phyloP scores from a whole-genome alignment of 805 yeast genomes.

The Nakazawaea laoshanensis region DNA sequence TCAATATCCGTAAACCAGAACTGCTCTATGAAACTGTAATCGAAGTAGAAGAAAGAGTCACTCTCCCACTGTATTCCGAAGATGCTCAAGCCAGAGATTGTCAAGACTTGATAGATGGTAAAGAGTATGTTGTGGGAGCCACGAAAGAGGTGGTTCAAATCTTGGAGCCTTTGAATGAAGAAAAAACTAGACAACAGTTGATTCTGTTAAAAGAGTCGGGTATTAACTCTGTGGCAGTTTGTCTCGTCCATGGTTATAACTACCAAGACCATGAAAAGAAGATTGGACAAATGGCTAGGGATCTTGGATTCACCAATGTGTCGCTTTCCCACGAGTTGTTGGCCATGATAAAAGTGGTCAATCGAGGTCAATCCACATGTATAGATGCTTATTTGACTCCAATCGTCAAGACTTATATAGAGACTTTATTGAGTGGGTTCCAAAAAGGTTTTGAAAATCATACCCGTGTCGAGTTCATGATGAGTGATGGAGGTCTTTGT shows the following conservation, averaged over 20 bases:
- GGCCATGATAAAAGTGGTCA: slow-evolving; percentile 29
- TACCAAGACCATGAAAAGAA: slow-evolving; percentile 28
- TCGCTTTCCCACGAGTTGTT: slow-evolving; percentile 26
- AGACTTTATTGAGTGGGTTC: slow-evolving; percentile 26
- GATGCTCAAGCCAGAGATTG: slow-evolving; percentile 18
- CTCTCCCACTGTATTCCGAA: slow-evolving; percentile 28
- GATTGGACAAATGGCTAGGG: slow-evolving; percentile 24
- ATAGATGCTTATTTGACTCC: slow-evolving; percentile 36
- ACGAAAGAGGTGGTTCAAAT: slow-evolving; percentile 31
- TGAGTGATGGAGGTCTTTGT: slow-evolving; percentile 49
- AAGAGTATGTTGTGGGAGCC: slow-evolving; percentile 23
- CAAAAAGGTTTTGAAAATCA: slow-evolving; percentile 20
- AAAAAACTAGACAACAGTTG: slow-evolving; percentile 15
- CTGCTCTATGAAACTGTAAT: slow-evolving; percentile 34
- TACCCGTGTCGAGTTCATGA: slow-evolving; percentile 44
- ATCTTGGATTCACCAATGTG: slow-evolving; percentile 41
- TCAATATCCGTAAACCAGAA: slow-evolving; percentile 37
- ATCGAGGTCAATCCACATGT: slow-evolving; percentile 32
- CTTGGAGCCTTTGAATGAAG: slow-evolving; percentile 24
- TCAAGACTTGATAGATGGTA: slow-evolving; percentile 16
- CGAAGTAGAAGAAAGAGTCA: slow-evolving; percentile 49
- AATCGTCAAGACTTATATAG: slow-evolving; percentile 29
- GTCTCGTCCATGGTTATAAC: slow-evolving; percentile 26
- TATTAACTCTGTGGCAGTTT: slow-evolving; percentile 24
- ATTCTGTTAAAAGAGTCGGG: slow-evolving; percentile 16